Conservation (phyloP, 441 rosid species). For the Gossypium gossypioides region DNA sequence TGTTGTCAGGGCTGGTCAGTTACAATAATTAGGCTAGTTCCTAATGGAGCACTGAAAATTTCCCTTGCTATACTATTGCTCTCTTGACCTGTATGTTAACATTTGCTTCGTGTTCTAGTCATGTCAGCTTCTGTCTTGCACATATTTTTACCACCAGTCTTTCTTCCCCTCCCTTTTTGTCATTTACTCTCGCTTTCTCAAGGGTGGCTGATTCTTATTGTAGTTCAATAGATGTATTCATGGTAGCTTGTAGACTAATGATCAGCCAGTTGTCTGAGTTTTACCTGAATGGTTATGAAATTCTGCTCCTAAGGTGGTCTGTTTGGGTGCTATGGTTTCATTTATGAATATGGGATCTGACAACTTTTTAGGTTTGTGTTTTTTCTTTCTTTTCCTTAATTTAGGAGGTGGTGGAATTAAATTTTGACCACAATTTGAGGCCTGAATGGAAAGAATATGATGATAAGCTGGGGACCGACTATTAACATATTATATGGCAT, state of each 20-base stretch:
- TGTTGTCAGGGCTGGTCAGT: slow-evolving; percentile 27
- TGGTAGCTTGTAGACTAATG: neutral
- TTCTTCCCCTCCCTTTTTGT: neutral
- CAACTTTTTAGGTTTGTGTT: neutral
- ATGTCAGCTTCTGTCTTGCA: neutral
- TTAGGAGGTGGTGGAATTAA: neutral
- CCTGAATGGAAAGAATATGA: neutral
- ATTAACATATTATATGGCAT: neutral
- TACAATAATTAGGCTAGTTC: slow-evolving; percentile 30
- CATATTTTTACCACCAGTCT: neutral
- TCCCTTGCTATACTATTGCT: slow-evolving; percentile 10
- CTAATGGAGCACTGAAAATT: slow-evolving; percentile 19
- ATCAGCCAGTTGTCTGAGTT: neutral
- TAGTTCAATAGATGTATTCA: neutral
- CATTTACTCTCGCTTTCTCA: neutral
- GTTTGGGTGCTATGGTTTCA: neutral
- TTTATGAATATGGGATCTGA: neutral
- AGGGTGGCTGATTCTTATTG: neutral
- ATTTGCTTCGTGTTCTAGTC: neutral
- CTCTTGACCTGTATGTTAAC: neutral
- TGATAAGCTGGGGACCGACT: neutral
- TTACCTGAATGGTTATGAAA: neutral
- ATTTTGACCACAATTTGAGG: neutral
- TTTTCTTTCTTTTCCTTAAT: neutral
- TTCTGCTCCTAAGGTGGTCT: slow-evolving; percentile 8